Base-by-base conservation (phyloP, 306 rosid species). In the Cicer cuneatum region DNA sequence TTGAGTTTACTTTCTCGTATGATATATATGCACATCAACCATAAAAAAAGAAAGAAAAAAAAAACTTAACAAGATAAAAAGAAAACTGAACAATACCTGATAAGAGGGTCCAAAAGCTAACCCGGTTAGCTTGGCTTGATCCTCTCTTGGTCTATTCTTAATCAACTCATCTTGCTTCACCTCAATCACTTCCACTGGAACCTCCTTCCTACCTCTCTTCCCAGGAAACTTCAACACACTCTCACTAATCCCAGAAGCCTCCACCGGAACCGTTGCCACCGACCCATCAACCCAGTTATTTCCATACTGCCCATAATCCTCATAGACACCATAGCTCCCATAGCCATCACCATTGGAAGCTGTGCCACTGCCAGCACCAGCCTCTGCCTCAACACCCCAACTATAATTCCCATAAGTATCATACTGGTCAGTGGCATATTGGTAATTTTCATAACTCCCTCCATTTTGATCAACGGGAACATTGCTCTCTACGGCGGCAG, bases 121-220 rank as follows among this genome's bases (percentile, higher is more conserved):
- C 52, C 96, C 99, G 0, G 99, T 92, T 14, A 74, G 66, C 88
- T 92, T 95, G 48, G 21, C 87, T 74, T 94, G 96, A 74, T 95
- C 97, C 83, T 92, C 90, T 85, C 98, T 89, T 14, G 98, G 98
- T 64, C 98, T 83, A 38, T 95, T 89, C 89, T 95, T 95, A 24
- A 95, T 87, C 85, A 95, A 83, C 82, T 92, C 99, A 8, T 92
- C 98, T 73, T 92, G 98, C 89, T 87, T 92, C 84, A 95, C 96
- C 84, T 95, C 98, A 37, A 95, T 69, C 72, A 92, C 83, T 65
- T 91, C 95, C 13, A 81, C 40, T 0, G 95, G 98, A 76, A 94
- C 62, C 58, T 94, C 93, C 59, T 84, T 74, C 83, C 95, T 86
- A 43, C 96, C 87, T 51, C 93, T 86, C 90, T 88, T 94, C 67